Conservation (phyloP, 2,329 filamentous ascomycete genomes). For the Ceratocystis papillata region DNA sequence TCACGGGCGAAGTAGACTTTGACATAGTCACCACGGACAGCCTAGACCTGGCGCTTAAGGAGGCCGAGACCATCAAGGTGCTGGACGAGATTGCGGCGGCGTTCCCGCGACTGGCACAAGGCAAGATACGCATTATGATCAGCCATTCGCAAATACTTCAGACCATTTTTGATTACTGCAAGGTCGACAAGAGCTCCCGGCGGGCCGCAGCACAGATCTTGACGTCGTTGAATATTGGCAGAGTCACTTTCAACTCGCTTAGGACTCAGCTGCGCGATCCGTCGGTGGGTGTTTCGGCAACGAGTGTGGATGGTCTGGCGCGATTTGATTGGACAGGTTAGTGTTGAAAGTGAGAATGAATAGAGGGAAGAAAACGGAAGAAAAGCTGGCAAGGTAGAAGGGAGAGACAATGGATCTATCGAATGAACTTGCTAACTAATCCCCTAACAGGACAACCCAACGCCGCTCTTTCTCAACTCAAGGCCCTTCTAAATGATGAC, state of each 20-base stretch:
- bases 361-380: not conserved
- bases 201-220: constrained; percentile 68
- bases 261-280: constrained; percentile 71
- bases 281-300: constrained; percentile 70
- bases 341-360: constrained; percentile 24
- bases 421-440: constrained; percentile 25
- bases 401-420: not conserved
- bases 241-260: constrained; percentile 73
- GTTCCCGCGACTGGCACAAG: constrained; percentile 62
- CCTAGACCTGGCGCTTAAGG: constrained; percentile 73
- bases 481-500: constrained; percentile 51
- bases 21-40: constrained; percentile 82
- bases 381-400: not conserved
- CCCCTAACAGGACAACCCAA: constrained; percentile 39
- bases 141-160: constrained; percentile 82
- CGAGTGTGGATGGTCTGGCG: constrained; percentile 79
- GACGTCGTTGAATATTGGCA: constrained; percentile 74
- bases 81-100: constrained; percentile 77
- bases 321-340: constrained; percentile 80
- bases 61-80: constrained; percentile 89
- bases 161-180: constrained; percentile 80
- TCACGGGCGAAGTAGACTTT: constrained; percentile 85
- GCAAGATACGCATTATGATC: constrained; percentile 76
- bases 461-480: constrained; percentile 48
- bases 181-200: constrained; percentile 58